Evolutionary conservation across 345 rosid genomes (phyloP), one percentile per base, ranked within the genome.

Genomic region (Arabis hirsuta): DNA sequence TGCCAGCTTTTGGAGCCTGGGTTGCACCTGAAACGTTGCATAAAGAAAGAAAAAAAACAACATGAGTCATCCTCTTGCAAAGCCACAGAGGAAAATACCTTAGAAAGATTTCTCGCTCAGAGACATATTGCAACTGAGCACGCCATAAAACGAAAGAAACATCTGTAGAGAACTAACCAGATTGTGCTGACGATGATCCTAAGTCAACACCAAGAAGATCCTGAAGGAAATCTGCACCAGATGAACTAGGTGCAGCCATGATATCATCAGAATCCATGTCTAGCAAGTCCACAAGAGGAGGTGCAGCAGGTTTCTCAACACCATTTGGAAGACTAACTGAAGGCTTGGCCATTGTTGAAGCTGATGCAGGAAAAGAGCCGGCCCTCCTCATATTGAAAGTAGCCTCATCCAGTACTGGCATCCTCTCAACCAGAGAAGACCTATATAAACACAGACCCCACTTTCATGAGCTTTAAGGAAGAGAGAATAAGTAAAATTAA

Each of bases 341-440:
- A 63, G 90, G 54, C 46, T 83, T 85, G 32, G 77, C 57, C 6
- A 88, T 80, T 73, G 89, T 67, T 81, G 97, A 88, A 81, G 66
- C 87, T 80, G 89, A 71, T 60, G 87, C 73, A 31, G 89, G 90
- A 69, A 95, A 69, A 64, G 90, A 85, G 71, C 96, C 89, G 31
- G 94, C 86, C 80, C 93, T 92, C 85, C 97, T 86, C 73, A 83
- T 91, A 81, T 84, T 86, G 82, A 90, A 90, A 67, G 94, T 85
- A 76, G 94, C 94, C 84, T 96, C 96, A 84, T 96, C 99, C 79
- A 92, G 72, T 73, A 96, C 97, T 2, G 99, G 99, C 98, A 96
- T 96, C 79, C 98, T 87, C 80, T 92, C 99, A 78, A 95, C 90
- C 79, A 95, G 82, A 2, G 92, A 80, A 78, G 98, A 79, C 81